Evolutionary conservation across 2,329 filamentous ascomycete species (phyloP), one percentile per base, ranked within the genome.

Genomic region (Didymella glomerata): DNA sequence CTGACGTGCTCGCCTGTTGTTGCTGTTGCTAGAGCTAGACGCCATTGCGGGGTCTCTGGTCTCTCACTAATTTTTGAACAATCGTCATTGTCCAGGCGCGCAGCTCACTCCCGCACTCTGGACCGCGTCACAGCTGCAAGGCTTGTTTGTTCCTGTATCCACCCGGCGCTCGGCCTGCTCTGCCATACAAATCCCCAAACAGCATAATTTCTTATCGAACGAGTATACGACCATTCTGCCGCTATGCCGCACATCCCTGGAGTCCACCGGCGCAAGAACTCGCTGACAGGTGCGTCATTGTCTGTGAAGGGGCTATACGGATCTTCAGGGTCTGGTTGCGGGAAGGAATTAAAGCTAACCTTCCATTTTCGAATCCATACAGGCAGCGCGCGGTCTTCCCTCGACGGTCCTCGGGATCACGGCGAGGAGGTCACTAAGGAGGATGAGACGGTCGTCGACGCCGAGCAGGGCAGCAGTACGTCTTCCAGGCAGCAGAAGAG

Each of bases 391-490:
- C 78, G 77, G 40, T 81, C 79, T 42, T 73, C 72, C 41, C 79
- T 70, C 25, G 68, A 82, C 62, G 78, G 77, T 46, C 68, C 73
- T 41, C 67, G 76, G 27, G 38, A 18, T 20, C 18, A 41, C 42
- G 62, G 66, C 54, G 65, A 66, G 53, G 73, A 77, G 32, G 74
- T 70, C 51, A 79, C 75, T 57, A 78, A 77, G 49, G 81, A 83
- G 63, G 92, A 96, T 71, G 93, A 92, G 73, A 89, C 87, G 57
- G 85, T 94, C 62, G 89, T 97, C 72, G 93, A 96, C 80, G 86
- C 91, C 61, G 93, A 97, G 54, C 93, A 98, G 84, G 93, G 93
- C 80, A 97, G 94, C 85, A 90, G 92, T 96, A 80, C 77, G 88
- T 73, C 54, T 27, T 27, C 10, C 16, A 25, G 16, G 13, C 38